These are phyloP conservation scores for Aquanectria penicillioides DNA, from an alignment of 2,329 filamentous ascomycete species.

Conservation along the genomic window DNA sequence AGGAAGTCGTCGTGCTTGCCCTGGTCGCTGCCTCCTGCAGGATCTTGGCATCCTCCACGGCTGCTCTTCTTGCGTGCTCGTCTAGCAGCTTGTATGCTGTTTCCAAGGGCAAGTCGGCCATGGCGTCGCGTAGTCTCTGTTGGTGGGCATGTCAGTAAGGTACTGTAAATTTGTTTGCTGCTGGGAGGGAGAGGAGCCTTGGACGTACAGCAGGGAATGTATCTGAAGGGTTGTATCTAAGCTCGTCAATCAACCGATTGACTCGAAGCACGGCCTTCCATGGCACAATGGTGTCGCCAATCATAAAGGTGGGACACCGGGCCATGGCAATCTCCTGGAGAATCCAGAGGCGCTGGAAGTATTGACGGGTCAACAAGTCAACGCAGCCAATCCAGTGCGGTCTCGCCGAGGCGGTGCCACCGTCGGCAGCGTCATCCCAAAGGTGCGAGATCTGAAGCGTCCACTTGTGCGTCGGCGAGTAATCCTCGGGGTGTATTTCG, in stretches of 20 bases:
- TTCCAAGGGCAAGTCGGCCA: slow-evolving; percentile 27
- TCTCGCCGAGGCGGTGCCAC: slow-evolving; percentile 33
- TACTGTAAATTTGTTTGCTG: background rate
- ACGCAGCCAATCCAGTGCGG: slow-evolving; percentile 36
- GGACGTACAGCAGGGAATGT: slow-evolving; percentile 38
- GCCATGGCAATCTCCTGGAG: slow-evolving; percentile 49
- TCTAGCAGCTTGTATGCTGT: slow-evolving; percentile 29
- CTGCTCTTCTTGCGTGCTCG: slow-evolving; percentile 28
- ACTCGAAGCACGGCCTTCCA: slow-evolving; percentile 48
- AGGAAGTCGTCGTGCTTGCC: background rate
- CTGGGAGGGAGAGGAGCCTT: background rate
- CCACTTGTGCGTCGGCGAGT: slow-evolving; percentile 46
- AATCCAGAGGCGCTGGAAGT: slow-evolving; percentile 50
- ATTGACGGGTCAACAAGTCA: slow-evolving; percentile 45
- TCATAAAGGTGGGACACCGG: slow-evolving; percentile 43
- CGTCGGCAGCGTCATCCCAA: slow-evolving; percentile 32
- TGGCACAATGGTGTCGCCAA: slow-evolving; percentile 49
- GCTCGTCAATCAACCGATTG: slow-evolving; percentile 49
- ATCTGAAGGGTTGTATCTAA: slow-evolving; percentile 45
- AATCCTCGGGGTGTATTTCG: slow-evolving; percentile 47
- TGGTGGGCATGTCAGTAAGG: background rate
- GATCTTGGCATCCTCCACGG: slow-evolving; percentile 28
- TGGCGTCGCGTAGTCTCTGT: slow-evolving; percentile 8
- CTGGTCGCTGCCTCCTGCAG: background rate
- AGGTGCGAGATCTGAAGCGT: slow-evolving; percentile 39